Evolutionary conservation across 1,139 yeast genomes (phyloP), one percentile per base, ranked within the genome.

Genomic region (Lodderomyces beijingensis): DNA sequence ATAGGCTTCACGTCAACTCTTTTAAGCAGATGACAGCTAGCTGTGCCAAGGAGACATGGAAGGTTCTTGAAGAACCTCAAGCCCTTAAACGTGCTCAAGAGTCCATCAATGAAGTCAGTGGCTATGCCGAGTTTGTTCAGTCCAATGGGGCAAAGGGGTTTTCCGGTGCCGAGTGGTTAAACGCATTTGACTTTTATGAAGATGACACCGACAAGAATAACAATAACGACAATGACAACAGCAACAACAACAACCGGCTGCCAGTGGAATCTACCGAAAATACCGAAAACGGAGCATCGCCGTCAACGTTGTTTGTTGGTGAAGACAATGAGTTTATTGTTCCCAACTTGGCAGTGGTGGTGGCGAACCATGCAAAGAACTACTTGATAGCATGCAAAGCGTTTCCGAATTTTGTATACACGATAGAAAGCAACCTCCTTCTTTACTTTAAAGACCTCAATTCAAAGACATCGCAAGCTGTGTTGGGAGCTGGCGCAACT

Each of bases 31-130:
- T 84, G 30, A 62, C 72, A 8, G 51, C 53, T 3, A 61, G 65
- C 12, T 65, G 86, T 42, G 91, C 84, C 36, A 64, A 64, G 32
- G 97, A 89, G 44, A 62, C 63, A 14, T 91, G 98, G 98, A 77
- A 74, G 36, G 95, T 89, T 37, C 73, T 71, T 4, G 49, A 56
- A 0, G 53, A 50, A 22, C 26, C 43, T 1, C 35, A 33, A 3
- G 36, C 35, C 3, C 57, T 80, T 0, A 46, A 56, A 1, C 51
- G 56, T 1, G 51, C 74, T 3, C 96, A 87, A 50, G 43, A 34
- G 0, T 46, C 62, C 4, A 69, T 82, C 3, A 75, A 82, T 48
- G 73, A 73, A 34, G 64, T 88, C 7, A 59, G 75, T 1, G 67
- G 69, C 5, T 66, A 79, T 25, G 66, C 75, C 1, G 65, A 65